These are phyloP conservation scores for Myriosclerotinia duriaeana DNA, from an alignment of 2,329 filamentous ascomycete species.

Conservation along the genomic window DNA sequence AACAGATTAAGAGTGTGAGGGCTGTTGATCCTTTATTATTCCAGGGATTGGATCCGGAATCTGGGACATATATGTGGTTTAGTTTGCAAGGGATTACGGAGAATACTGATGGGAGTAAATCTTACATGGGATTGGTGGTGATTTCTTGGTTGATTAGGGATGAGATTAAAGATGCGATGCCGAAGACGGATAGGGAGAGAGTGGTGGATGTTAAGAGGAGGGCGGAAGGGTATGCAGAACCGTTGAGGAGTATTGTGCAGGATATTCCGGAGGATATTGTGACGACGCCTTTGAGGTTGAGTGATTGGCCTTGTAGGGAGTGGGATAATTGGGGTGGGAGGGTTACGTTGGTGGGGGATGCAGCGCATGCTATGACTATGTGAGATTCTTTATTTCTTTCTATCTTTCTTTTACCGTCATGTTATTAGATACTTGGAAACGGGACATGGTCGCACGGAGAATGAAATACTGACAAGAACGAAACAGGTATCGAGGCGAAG, in stretches of 20 bases:
- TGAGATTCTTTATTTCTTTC: background rate
- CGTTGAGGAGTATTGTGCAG: constrained; percentile 46
- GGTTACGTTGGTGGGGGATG: constrained; percentile 40
- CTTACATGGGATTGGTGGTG: constrained; percentile 48
- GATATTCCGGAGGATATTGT: constrained; percentile 46
- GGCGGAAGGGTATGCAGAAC: constrained; percentile 44
- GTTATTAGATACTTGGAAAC: too few relatives aligned
- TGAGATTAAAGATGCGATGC: constrained; percentile 40
- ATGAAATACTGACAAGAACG: background rate
- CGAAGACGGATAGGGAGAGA: constrained; percentile 37
- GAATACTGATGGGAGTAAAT: constrained; percentile 43
- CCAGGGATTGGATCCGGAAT: constrained; percentile 53
- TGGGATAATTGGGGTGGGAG: constrained; percentile 39
- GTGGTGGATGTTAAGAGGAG: constrained; percentile 45
- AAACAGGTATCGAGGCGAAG: constrained; percentile 51
- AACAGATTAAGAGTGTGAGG: constrained; percentile 45
- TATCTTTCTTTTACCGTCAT: background rate
- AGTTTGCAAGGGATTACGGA: constrained; percentile 44
- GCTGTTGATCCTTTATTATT: constrained; percentile 55
- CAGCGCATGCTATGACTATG: constrained; percentile 43
- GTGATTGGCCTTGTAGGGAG: constrained; percentile 42
- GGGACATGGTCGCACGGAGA: background rate
- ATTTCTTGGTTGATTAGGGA: constrained; percentile 48
- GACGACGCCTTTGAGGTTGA: constrained; percentile 33
- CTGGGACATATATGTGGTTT: constrained; percentile 53